Conservation (phyloP, 371 early-diverging fungal genomes). For the Nematocida homosporus region DNA sequence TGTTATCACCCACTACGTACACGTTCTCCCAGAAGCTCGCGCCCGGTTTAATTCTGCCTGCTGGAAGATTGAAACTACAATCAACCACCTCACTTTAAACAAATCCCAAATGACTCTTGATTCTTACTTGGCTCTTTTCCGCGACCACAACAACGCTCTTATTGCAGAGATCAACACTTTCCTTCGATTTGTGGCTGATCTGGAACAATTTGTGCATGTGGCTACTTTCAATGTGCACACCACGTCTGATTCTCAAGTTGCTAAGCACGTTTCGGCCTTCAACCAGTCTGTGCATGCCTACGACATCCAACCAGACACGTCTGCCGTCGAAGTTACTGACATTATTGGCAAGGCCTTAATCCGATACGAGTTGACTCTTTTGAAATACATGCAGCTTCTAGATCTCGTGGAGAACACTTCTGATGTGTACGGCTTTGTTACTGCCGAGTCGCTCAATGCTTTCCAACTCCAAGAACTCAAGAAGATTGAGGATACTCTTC, state of each 20-base stretch:
- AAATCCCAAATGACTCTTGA: not conserved
- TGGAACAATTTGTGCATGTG: conserved; percentile 32
- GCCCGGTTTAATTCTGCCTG: not conserved
- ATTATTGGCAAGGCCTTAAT: not conserved
- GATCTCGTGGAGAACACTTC: not conserved
- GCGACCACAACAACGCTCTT: conserved; percentile 16
- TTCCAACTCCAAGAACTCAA: too few species aligned
- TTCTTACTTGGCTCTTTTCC: conserved; percentile 13
- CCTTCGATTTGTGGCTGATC: conserved; percentile 29
- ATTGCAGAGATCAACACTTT: conserved; percentile 21
- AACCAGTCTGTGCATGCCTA: conserved; percentile 26
- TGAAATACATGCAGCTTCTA: not conserved
- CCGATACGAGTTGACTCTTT: not conserved
- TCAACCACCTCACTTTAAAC: not conserved
- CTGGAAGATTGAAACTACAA: not conserved
- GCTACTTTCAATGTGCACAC: not conserved
- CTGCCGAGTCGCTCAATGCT: too few species aligned
- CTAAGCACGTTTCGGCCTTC: conserved; percentile 14
- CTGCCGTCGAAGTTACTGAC: not conserved
- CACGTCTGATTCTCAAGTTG: not conserved
- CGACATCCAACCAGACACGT: conserved; percentile 1
- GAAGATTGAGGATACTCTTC: too few species aligned
- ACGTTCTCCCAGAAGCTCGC: not conserved
- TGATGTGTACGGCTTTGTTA: not conserved
- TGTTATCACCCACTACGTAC: conserved; percentile 22